phyloP scores from a whole-genome alignment of 2,329 filamentous ascomycete genomes.

The Calonectria henricotiae region DNA sequence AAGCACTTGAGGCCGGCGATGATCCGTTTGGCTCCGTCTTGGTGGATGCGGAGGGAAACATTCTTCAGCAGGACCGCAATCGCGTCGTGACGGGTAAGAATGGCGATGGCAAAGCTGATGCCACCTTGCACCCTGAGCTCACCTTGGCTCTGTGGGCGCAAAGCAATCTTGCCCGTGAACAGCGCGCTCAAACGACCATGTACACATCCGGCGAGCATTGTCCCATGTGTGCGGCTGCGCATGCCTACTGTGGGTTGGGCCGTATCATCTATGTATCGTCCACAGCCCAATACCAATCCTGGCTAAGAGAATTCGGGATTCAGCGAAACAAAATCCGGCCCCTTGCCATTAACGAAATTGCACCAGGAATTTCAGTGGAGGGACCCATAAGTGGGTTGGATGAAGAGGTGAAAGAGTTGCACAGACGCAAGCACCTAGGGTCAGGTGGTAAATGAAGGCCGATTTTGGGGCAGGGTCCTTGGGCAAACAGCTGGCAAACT shows the following conservation, averaged over 20 bases:
- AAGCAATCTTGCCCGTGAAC: constrained; percentile 54
- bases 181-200: constrained; percentile 60
- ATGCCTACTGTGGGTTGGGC: constrained; percentile 57
- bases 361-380: constrained; percentile 50
- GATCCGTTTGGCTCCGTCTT: constrained; percentile 59
- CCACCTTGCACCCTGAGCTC: constrained; percentile 58
- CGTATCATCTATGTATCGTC: constrained; percentile 57
- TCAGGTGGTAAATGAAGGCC: background rate
- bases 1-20: constrained; percentile 59
- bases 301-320: constrained; percentile 53
- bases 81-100: constrained; percentile 54
- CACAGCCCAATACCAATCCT: constrained; percentile 51
- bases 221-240: constrained; percentile 58
- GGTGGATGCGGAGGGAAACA: constrained; percentile 49
- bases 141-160: constrained; percentile 60
- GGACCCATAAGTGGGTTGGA: constrained; percentile 54
- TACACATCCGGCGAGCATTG: constrained; percentile 61
- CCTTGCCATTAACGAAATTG: constrained; percentile 54
- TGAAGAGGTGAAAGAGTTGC: constrained; percentile 53
- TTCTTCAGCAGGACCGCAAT: constrained; percentile 57
- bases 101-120: constrained; percentile 51
- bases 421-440: constrained; percentile 32
- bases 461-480: background rate
- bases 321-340: constrained; percentile 42
- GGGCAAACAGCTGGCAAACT: background rate